Base-by-base conservation (phyloP, 2,329 filamentous ascomycete species). In the Beauveria australis region DNA sequence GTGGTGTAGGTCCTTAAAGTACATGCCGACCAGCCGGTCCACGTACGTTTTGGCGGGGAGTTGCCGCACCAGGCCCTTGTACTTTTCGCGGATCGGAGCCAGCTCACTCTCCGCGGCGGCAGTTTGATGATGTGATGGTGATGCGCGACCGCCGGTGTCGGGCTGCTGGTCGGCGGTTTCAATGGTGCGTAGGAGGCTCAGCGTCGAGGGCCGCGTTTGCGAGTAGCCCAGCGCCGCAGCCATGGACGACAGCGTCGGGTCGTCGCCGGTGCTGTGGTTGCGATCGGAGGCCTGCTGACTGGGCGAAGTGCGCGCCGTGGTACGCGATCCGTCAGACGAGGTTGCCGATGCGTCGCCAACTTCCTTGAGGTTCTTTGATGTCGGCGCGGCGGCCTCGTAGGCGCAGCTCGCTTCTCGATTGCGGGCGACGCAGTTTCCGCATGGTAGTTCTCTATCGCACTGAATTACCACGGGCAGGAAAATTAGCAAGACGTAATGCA, bases 391-490 rank as follows among this genome's bases (percentile, higher is more conserved):
- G 9, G 77, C 79, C 69, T 86, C 83, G 67, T 86, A 87, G 24
- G 74, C 75, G 66, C 84, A 87, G n/a, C 75, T 72, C 2, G 75
- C 72, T 64, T 81, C 76, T 68, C 83, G 85, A 66, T 80, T 81
- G 56, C 84, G 77, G 57, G 79, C 78, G 37, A 78, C 74, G 70
- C 84, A 87, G 68, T 85, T 85, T 52, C 79, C 78, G 69, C 84
- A 86, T 2, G 84, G 84, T 62, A 80, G 74, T 62, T 80, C 77
- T 62, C 84, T 79, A 67, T 87, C 83, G 69, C 84, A 87, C 79
- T 84, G 43, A 44, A 49, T 14, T 14, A 16, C 14, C 52, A 40
- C 19, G 10, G 19, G 26, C 26, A n/a, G 4, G 14, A 14, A 19
- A 8, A 28, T 53, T 53, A 46, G 57, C 40, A 40, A 37, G 33